Evolutionary conservation across 257 asterid genomes (phyloP).

Genomic region (Solanum sitiens): DNA sequence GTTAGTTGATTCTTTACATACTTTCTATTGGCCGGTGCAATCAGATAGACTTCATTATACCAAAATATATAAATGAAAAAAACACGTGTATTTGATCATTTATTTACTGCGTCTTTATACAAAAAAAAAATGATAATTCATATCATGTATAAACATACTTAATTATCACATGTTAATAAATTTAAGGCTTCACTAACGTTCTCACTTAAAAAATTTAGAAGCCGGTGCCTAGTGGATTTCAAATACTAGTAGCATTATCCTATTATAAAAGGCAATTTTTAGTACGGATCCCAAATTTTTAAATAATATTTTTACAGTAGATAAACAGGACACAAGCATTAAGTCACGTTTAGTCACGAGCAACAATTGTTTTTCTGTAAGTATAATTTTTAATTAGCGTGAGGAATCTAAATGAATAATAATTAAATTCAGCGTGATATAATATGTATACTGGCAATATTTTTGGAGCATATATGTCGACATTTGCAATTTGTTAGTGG

Average conservation of each 20-base stretch:
- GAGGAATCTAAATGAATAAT: not conserved
- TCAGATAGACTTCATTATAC: not conserved
- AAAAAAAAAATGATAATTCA: not conserved
- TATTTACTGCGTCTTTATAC: not conserved
- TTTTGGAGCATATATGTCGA: not conserved
- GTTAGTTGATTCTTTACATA: not conserved
- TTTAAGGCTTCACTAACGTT: not conserved
- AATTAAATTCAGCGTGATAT: not conserved
- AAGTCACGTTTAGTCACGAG: not conserved
- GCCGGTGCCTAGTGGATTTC: not conserved
- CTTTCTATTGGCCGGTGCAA: not conserved
- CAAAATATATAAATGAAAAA: not conserved
- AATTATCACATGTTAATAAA: not conserved
- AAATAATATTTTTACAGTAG: too few relatives aligned
- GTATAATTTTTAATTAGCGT: not conserved
- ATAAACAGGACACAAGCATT: not conserved
- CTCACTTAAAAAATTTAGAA: not conserved
- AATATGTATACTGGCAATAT: not conserved
- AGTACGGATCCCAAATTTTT: not conserved
- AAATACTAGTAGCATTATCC: not conserved
- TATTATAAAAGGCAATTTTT: not conserved
- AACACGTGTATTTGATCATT: not conserved
- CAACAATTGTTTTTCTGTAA: not conserved
- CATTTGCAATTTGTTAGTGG: not conserved
- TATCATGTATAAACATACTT: not conserved